These are phyloP conservation scores for Fusarium subtropicale DNA, from an alignment of 2,329 filamentous ascomycete species.

Conservation along the genomic window DNA sequence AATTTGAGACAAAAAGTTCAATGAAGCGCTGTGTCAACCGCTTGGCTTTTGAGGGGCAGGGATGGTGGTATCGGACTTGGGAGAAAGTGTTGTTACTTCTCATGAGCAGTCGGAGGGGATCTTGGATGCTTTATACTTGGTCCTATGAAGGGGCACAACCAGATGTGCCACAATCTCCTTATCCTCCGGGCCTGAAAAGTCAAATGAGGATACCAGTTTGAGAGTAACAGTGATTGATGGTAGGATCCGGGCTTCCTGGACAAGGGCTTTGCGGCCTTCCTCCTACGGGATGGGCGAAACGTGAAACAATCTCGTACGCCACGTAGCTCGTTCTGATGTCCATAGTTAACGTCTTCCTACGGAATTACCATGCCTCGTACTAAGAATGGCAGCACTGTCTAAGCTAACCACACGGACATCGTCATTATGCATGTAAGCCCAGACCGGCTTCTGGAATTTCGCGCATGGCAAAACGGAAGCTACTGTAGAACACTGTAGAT, in stretches of 20 bases:
- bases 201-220: conserved; percentile 37
- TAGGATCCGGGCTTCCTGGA: conserved; percentile 23
- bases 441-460: conserved; percentile 28
- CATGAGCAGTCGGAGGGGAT: conserved; percentile 8
- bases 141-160: conserved; percentile 21
- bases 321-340: conserved; percentile 35
- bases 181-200: conserved; percentile 37
- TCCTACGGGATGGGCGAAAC: conserved; percentile 40
- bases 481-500: conserved; percentile 1
- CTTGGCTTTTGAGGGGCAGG: background rate
- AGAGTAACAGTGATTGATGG: conserved; percentile 16
- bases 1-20: background rate
- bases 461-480: conserved; percentile 16
- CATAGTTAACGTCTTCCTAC: conserved; percentile 21
- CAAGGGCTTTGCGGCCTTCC: conserved; percentile 36
- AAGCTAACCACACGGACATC: conserved; percentile 15
- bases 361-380: conserved; percentile 4
- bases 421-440: conserved; percentile 36
- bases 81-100: conserved; percentile 21
- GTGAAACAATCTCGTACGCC: conserved; percentile 42
- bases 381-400: conserved; percentile 3
- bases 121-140: conserved; percentile 42
- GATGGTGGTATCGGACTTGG: conserved; percentile 2
- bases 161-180: conserved; percentile 36
- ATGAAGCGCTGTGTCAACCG: conserved; percentile 3